phyloP scores from a whole-genome alignment of 345 rosid genomes.

The Populus pruinosa region DNA sequence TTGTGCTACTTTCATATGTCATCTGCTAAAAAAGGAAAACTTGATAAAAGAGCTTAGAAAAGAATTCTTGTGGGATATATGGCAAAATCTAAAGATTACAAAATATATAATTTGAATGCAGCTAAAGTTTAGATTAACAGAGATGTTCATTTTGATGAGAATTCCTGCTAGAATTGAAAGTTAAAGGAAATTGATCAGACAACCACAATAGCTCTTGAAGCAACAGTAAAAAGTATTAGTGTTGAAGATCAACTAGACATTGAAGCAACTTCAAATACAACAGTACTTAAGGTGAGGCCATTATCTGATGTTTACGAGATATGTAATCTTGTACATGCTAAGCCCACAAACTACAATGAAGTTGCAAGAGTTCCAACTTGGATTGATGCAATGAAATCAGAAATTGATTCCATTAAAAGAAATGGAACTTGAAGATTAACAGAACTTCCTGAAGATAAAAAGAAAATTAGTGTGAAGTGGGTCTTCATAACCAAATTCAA shows the following conservation, averaged over 20 bases:
- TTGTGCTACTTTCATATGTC: not conserved
- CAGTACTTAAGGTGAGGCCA: not conserved
- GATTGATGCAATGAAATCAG: too few relatives aligned
- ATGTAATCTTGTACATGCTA: not conserved
- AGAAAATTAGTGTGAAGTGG: not conserved
- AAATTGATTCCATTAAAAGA: not conserved
- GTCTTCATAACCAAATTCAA: not conserved
- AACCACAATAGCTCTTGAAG: not conserved
- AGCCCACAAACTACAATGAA: not conserved
- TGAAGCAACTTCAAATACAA: not conserved
- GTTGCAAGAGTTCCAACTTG: not conserved
- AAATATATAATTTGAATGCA: not conserved
- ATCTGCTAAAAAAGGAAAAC: not conserved
- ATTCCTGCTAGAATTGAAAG: not conserved
- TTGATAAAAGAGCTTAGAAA: not conserved
- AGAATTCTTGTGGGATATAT: not conserved
- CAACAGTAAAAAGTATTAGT: not conserved
- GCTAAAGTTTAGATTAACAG: not conserved
- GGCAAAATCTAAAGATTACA: not conserved
- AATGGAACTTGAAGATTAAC: not conserved
- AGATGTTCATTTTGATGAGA: constrained; percentile 6
- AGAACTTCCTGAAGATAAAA: not conserved
- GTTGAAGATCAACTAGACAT: not conserved
- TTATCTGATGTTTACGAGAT: not conserved
- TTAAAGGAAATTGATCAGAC: not conserved